Conservation (phyloP, 1,284 basidiomycete species). For the Marasmius oreades region DNA sequence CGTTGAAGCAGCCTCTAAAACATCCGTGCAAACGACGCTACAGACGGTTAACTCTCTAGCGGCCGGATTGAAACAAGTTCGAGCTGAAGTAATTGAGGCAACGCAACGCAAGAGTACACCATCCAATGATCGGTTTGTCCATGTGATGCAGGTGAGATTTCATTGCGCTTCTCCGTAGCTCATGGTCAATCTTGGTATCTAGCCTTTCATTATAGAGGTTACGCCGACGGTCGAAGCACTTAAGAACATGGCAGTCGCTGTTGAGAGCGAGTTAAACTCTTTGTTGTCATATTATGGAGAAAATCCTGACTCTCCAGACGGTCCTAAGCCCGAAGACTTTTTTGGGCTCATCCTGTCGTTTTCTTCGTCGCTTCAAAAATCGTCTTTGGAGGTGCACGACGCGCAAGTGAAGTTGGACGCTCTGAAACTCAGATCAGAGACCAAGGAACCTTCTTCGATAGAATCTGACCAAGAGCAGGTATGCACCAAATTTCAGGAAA, state of each 20-base stretch:
- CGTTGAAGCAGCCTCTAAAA: conserved; percentile 80
- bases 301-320: conserved; percentile 52
- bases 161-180: neutral
- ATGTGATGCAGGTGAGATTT: conserved; percentile 59
- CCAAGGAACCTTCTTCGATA: conserved; percentile 18
- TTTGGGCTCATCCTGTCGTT: conserved; percentile 74
- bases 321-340: conserved; percentile 75
- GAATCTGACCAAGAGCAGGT: conserved; percentile 28
- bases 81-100: conserved; percentile 50
- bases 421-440: conserved; percentile 18
- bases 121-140: conserved; percentile 57
- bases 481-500: conserved; percentile 1
- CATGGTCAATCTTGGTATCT: conserved; percentile 5
- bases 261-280: conserved; percentile 58
- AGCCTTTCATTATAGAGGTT: conserved; percentile 59
- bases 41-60: conserved; percentile 59
- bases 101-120: conserved; percentile 28
- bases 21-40: conserved; percentile 63
- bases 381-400: conserved; percentile 68
- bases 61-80: conserved; percentile 54
- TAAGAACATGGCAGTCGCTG: conserved; percentile 51
- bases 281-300: conserved; percentile 76
- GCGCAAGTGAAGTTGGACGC: conserved; percentile 36
- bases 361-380: conserved; percentile 69
- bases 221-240: conserved; percentile 57